These are phyloP conservation scores for Capsicum chinense DNA, from an alignment of 257 asterid genomes.

Conservation along the genomic window DNA sequence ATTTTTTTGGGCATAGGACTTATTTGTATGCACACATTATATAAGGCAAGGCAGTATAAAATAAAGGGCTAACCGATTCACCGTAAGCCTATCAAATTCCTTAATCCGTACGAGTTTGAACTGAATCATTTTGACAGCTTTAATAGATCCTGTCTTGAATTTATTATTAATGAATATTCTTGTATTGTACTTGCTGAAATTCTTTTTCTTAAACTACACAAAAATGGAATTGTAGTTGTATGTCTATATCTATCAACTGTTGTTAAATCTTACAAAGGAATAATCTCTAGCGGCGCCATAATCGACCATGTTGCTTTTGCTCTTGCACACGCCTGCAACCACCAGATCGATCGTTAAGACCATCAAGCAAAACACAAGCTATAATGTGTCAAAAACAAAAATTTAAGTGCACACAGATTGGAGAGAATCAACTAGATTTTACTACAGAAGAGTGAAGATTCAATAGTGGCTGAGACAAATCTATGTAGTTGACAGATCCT, in stretches of 20 bases:
- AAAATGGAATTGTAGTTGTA: conserved; percentile 25
- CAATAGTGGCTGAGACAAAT: neutral
- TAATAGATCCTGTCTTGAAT: too few species aligned
- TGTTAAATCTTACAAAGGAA: conserved; percentile 18
- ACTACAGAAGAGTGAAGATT: neutral
- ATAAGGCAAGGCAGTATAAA: too few species aligned
- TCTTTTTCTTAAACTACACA: conserved; percentile 7
- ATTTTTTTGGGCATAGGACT: too few species aligned
- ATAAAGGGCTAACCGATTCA: too few species aligned
- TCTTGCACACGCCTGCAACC: conserved; percentile 73
- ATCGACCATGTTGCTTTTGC: conserved; percentile 67
- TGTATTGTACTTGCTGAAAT: too few species aligned
- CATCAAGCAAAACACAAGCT: neutral
- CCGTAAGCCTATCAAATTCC: too few species aligned
- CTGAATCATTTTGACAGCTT: too few species aligned
- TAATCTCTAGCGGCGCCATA: conserved; percentile 58
- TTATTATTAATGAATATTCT: too few species aligned
- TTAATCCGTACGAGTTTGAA: too few species aligned
- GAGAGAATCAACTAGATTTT: neutral
- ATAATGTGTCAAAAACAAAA: neutral
- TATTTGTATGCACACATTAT: too few species aligned
- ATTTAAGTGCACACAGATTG: neutral
- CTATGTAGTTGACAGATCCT: neutral
- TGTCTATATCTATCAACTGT: conserved; percentile 6
- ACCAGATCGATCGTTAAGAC: neutral